Evolutionary conservation across 2,329 filamentous ascomycete genomes (phyloP), one percentile per base, ranked within the genome.

Genomic region (Epichloe sylvatica): DNA sequence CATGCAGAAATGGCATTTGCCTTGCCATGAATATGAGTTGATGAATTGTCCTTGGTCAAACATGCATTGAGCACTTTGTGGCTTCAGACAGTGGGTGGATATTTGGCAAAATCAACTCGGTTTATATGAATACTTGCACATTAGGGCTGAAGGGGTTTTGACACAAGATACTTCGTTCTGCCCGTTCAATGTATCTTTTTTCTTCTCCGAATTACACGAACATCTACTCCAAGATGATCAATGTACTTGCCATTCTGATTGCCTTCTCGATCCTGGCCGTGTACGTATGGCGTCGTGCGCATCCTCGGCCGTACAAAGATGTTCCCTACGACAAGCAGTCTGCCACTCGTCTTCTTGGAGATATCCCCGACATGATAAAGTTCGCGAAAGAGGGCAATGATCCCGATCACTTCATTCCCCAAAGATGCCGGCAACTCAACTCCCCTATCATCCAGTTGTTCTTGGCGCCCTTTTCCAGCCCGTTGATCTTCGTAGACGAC

Each of bases 401-500:
- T n/a, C 34, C 34, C 1, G 23, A 30, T 8, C 7, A 39, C 5
- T 47, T 44, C 13, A 35, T 34, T 15, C n/a, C 41, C 17, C 21
- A 38, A 5, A 45, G 46, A n/a, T 47, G 41, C 8, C 49, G 35
- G 11, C 43, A 48, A 30, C 41, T 48, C 9, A 30, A 37, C 13
- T 47, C 45, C 8, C 49, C 49, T 13, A 47, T 51, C 35, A 41
- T 45, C 12, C 49, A 51, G 23, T 19, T 52, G 3, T 75, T 75
- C 56, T 56, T 73, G 49, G 58, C 60, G 11, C 70, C 72, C 0
- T 62, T 72, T 13, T 54, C 55, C 1, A 60, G 58, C 17, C 73
- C 72, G 0, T 65, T 63, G 56, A 60, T 76, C 0, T 50, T 75
- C 3, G 52, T 75, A 2, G 60, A 64, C 19, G 70, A 55, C 12